Evolutionary conservation across 257 asterid genomes (phyloP), one percentile per base, ranked within the genome.

Genomic region (Voacanga thouarsii): DNA sequence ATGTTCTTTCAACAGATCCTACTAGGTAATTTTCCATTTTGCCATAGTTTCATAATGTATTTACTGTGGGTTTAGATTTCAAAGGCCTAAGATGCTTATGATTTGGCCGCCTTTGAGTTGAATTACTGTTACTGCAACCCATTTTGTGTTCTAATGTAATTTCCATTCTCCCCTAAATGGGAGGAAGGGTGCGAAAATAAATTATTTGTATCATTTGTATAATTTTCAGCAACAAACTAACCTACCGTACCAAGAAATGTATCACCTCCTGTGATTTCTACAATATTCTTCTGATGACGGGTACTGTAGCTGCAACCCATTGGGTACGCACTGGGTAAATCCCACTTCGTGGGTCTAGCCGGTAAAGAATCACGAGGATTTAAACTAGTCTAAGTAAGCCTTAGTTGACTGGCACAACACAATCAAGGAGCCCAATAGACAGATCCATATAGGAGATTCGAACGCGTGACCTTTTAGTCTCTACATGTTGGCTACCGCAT

Each of bases 1-100:
- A 91, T 80, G 68, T 72, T 39, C 6, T n/a, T 15, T 53, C 2
- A 12, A 0, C 28, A 33, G n/a, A 64, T 33, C n/a, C 45, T 64
- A 64, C 5, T 63, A 33, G 23, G 71, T 64, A 30, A 19, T 66
- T 66, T 65, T 39, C 7, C 26, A 7, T 7, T 19, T 19, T 16
- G 5, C 26, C 15, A 37, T 9, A 33, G 6, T 39, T 66, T 60
- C 26, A 26, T 39, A 39, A 7, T 66, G 50, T 37, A 16, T 16
- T 33, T 63, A 12, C 28, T 63, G 6, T 30, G 41, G 69, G 11
- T 28, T 63, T 12, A 63, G n/a, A 53, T 63, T 63, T 30, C 44
- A 63, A 63, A 28, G 43, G 69, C 26, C 33, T 57, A 57, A 23
- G 28, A n/a, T n/a, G 5, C 41, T 28, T 61, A n/a, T 65, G 12